A percentile compares a stretch with the other conserved stretches of the same genome.
Conservation (phyloP, 129 eudicot genomes). For the Flaveria trinervia region DNA sequence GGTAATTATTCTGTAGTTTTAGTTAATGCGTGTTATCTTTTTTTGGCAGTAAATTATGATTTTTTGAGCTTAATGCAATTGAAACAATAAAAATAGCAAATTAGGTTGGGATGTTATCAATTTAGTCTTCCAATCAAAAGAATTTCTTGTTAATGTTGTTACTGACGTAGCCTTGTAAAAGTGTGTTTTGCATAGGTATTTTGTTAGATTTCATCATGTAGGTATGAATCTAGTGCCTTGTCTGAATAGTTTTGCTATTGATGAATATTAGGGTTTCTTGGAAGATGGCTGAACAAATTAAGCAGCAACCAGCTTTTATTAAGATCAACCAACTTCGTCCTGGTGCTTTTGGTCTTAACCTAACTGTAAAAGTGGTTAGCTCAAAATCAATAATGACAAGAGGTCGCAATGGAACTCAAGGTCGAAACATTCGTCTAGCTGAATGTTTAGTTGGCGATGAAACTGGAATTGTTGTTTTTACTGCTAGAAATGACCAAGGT, state of each 20-base stretch:
- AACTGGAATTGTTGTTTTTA: constrained; percentile 71
- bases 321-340: constrained; percentile 69
- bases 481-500: constrained; percentile 85
- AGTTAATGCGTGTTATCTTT: not conserved
- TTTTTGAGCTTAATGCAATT: not conserved
- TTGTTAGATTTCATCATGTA: constrained; percentile 5
- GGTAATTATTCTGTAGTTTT: not conserved
- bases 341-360: constrained; percentile 53
- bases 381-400: constrained; percentile 55
- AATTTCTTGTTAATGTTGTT: not conserved
- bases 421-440: constrained; percentile 65
- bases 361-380: constrained; percentile 62
- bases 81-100: not conserved
- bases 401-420: constrained; percentile 55
- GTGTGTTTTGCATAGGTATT: constrained; percentile 4
- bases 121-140: not conserved
- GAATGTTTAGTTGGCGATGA: constrained; percentile 78
- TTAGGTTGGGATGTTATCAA: not conserved
- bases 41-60: not conserved
- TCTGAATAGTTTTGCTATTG: not conserved
- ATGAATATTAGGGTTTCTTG: constrained; percentile 16
- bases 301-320: constrained; percentile 54
- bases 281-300: constrained; percentile 63
- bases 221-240: constrained; percentile 7
- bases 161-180: not conserved